phyloP scores from a whole-genome alignment of 129 eudicot species.

The Centaurea solstitialis region DNA sequence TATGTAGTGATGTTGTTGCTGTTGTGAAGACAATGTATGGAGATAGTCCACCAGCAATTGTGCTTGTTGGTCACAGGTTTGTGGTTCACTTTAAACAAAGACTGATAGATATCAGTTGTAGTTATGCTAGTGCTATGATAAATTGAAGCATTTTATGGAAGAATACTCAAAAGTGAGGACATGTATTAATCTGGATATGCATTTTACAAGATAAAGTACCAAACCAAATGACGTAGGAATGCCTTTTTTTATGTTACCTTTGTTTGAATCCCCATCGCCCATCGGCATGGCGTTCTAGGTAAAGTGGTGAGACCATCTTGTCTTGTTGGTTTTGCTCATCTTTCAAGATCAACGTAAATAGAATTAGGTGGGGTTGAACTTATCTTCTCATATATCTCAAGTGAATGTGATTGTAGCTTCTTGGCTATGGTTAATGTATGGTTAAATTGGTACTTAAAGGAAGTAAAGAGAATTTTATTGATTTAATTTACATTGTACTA shows the following conservation, averaged over 20 bases:
- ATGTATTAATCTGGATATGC: too few relatives aligned
- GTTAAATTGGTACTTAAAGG: neutral
- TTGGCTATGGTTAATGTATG: neutral
- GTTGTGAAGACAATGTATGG: slow-evolving; percentile 94
- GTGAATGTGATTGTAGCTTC: neutral
- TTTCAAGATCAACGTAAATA: neutral
- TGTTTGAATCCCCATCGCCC: neutral
- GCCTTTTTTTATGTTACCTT: too few relatives aligned
- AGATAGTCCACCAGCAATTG: slow-evolving; percentile 88
- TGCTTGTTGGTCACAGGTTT: slow-evolving; percentile 98
- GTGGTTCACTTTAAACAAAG: slow-evolving; percentile 7
- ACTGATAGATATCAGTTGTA: neutral
- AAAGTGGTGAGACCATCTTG: neutral
- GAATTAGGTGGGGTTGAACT: neutral
- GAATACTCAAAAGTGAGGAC: neutral
- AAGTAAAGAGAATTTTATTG: slow-evolving; percentile 2
- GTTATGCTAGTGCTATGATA: neutral
- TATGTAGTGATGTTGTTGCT: slow-evolving; percentile 79
- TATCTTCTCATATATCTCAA: neutral
- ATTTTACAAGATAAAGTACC: too few relatives aligned
- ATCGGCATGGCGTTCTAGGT: neutral
- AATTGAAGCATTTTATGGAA: neutral
- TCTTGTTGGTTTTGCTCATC: neutral
- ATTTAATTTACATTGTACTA: slow-evolving; percentile 1
- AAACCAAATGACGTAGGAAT: too few relatives aligned